Conservation (phyloP, 2,329 filamentous ascomycete genomes). For the Tolypocladium tundrense region DNA sequence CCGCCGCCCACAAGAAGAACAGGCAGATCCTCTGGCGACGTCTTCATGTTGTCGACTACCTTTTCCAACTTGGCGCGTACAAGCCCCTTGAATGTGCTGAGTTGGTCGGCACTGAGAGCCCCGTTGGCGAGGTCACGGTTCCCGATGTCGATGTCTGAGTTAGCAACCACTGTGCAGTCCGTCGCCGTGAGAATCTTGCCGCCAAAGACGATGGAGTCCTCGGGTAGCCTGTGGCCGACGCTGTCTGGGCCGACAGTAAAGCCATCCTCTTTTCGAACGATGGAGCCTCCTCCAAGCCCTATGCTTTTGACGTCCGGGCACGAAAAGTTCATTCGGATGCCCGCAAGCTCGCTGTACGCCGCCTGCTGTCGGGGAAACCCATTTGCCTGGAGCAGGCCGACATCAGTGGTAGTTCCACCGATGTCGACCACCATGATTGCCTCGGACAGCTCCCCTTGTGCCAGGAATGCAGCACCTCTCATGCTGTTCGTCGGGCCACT, state of each 20-base stretch:
- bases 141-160: slow-evolving; percentile 27
- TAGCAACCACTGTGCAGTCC: slow-evolving; percentile 34
- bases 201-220: slow-evolving; percentile 46
- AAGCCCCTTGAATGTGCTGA: slow-evolving; percentile 25
- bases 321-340: slow-evolving; percentile 51
- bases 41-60: slow-evolving; percentile 53
- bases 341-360: slow-evolving; percentile 51
- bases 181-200: slow-evolving; percentile 48
- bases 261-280: slow-evolving; percentile 30
- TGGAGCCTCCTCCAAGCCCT: slow-evolving; percentile 47
- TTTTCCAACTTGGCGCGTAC: slow-evolving; percentile 43
- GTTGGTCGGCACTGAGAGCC: slow-evolving; percentile 18
- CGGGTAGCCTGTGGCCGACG: slow-evolving; percentile 46
- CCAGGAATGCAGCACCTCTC: slow-evolving; percentile 51
- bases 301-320: slow-evolving; percentile 50
- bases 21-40: slow-evolving; percentile 45
- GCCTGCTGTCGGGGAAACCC: slow-evolving; percentile 55
- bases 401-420: slow-evolving; percentile 56
- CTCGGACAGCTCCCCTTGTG: slow-evolving; percentile 23
- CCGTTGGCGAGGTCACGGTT: slow-evolving; percentile 24
- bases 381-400: slow-evolving; percentile 48
- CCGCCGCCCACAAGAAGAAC: slow-evolving; percentile 56
- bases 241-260: slow-evolving; percentile 49
- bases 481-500: slow-evolving; percentile 56
- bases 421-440: slow-evolving; percentile 53